phyloP scores from a whole-genome alignment of 768 basidiomycete species.

The Crucibulum laeve region DNA sequence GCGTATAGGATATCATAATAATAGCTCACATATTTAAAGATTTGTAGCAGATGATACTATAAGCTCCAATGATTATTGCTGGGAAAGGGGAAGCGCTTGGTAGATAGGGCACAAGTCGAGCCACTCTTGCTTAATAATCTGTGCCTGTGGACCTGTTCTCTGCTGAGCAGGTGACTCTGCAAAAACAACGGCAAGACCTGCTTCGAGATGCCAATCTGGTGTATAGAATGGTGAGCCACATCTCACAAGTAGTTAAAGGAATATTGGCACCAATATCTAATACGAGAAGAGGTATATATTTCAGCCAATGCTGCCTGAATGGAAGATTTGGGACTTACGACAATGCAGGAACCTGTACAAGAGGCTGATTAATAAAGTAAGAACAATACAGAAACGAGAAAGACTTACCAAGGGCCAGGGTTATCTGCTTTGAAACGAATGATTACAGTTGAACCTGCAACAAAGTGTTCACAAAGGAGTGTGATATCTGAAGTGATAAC shows the following conservation, averaged over 20 bases:
- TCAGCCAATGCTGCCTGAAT: neutral
- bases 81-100: neutral
- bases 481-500: neutral
- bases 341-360: neutral
- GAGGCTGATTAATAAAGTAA: neutral
- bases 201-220: neutral
- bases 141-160: neutral
- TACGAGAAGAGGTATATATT: no score
- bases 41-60: no score
- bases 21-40: no score
- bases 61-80: neutral
- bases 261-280: no score
- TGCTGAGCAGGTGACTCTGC: neutral
- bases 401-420: neutral
- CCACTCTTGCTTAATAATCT: neutral
- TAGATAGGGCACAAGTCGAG: neutral
- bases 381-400: neutral
- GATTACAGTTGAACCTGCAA: constrained; percentile 12
- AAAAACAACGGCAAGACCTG: neutral
- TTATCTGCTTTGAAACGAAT: constrained; percentile 20
- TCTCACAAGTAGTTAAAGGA: no score
- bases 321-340: neutral
- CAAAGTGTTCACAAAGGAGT: neutral
- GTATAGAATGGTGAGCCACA: no score
- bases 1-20: no score